Evolutionary conservation across 208 protist species (phyloP).

Genomic region (Crithidia mellificae): DNA sequence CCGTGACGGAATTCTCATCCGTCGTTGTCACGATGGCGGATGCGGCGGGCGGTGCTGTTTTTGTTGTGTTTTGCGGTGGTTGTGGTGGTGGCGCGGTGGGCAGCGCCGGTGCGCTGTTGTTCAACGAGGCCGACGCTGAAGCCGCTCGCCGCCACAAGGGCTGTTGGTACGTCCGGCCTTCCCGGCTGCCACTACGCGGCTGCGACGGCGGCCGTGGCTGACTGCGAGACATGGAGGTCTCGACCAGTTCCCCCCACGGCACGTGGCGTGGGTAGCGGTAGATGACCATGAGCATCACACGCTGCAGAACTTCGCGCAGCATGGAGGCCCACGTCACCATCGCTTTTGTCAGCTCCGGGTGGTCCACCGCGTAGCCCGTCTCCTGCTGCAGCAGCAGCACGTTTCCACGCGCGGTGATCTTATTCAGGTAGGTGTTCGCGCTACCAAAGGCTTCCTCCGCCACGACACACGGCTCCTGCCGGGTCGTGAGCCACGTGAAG

Average conservation of each 20-base stretch:
- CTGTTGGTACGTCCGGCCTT: not conserved
- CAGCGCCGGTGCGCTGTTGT: not conserved
- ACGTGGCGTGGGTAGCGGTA: slow-evolving; percentile 34
- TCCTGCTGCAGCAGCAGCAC: slow-evolving; percentile 27
- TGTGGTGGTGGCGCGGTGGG: not conserved
- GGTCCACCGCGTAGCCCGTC: slow-evolving; percentile 5
- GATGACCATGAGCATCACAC: slow-evolving; percentile 33
- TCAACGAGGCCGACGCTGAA: not conserved
- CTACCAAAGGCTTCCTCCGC: slow-evolving; percentile 31
- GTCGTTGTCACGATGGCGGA: too few species aligned
- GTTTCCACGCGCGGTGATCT: slow-evolving; percentile 35
- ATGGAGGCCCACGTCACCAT: slow-evolving; percentile 33
- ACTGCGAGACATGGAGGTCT: slow-evolving; percentile 13
- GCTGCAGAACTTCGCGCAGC: slow-evolving; percentile 39
- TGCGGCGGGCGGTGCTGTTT: not conserved
- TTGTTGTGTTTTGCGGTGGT: not conserved
- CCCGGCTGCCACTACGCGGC: not conserved
- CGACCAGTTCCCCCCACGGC: slow-evolving; percentile 36
- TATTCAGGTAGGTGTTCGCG: slow-evolving; percentile 35
- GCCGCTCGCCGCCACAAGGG: slow-evolving; percentile 10
- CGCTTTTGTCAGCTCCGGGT: slow-evolving; percentile 17
- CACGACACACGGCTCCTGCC: slow-evolving; percentile 22
- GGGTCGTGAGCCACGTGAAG: slow-evolving; percentile 39
- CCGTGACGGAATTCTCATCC: too few species aligned
- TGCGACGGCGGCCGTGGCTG: slow-evolving; percentile 8